Evolutionary conservation across 805 yeast genomes (phyloP).

Genomic region (Komagataella pseudopastoris): DNA sequence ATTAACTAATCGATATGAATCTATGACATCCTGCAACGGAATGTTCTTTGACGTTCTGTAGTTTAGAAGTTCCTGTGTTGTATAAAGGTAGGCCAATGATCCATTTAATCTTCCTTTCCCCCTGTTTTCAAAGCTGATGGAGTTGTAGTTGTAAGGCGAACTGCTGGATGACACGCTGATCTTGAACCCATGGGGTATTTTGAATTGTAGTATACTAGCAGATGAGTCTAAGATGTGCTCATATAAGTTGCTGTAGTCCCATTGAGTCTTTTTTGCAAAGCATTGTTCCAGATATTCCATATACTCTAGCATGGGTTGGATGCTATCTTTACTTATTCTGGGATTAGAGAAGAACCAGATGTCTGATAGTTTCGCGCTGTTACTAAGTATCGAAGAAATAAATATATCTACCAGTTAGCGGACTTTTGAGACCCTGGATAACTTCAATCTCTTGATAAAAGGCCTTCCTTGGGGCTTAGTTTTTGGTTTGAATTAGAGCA

Average conservation of each 20-base stretch:
- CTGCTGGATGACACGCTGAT: slow-evolving; percentile 60
- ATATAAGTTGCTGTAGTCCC: slow-evolving; percentile 73
- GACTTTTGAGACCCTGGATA: too few species aligned
- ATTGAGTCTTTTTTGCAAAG: slow-evolving; percentile 54
- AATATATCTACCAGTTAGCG: too few species aligned
- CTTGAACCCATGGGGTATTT: slow-evolving; percentile 52
- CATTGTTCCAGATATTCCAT: slow-evolving; percentile 78
- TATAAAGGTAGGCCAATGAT: slow-evolving; percentile 68
- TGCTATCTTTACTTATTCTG: neutral
- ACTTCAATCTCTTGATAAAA: too few species aligned
- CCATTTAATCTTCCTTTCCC: slow-evolving; percentile 52
- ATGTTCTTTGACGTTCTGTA: slow-evolving; percentile 32
- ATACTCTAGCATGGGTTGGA: slow-evolving; percentile 47
- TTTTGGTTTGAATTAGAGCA: too few species aligned
- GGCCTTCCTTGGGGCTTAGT: too few species aligned
- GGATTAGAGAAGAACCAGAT: neutral
- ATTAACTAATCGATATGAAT: slow-evolving; percentile 51
- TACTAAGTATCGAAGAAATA: too few species aligned
- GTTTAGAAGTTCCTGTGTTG: slow-evolving; percentile 41
- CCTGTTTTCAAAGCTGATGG: slow-evolving; percentile 50
- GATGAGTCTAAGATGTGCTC: slow-evolving; percentile 67
- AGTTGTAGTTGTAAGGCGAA: slow-evolving; percentile 56
- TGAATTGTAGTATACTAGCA: slow-evolving; percentile 55
- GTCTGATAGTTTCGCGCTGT: neutral
- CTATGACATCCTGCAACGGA: slow-evolving; percentile 51